Conservation (phyloP, 164 flowering plant genomes). For the Taxillus chinensis region DNA sequence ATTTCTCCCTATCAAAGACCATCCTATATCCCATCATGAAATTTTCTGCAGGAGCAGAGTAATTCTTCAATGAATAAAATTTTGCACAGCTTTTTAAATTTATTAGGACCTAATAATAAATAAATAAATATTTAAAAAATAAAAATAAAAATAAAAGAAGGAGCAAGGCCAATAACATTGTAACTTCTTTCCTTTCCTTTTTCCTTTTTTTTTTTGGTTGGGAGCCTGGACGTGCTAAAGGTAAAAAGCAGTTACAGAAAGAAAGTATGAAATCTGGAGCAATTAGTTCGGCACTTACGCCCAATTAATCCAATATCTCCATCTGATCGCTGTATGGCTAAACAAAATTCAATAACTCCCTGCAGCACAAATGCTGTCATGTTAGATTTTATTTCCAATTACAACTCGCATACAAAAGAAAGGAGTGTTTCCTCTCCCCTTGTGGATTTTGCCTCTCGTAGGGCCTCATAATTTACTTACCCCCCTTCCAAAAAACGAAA, state of each 20-base stretch:
- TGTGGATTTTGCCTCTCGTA: too few relatives aligned
- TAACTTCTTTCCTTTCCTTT: too few relatives aligned
- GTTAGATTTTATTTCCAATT: background rate
- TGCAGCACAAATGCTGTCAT: slow-evolving; percentile 22
- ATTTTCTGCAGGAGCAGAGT: slow-evolving; percentile 56
- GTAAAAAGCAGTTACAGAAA: too few relatives aligned
- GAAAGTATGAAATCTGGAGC: too few relatives aligned
- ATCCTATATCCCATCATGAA: slow-evolving; percentile 75
- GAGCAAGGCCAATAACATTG: too few relatives aligned
- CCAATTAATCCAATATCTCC: slow-evolving; percentile 62
- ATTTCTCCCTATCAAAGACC: slow-evolving; percentile 79
- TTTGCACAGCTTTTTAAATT: background rate
- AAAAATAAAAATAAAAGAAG: background rate
- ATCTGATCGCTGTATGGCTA: slow-evolving; percentile 57
- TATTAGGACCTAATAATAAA: too few relatives aligned
- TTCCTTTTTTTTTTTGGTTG: too few relatives aligned
- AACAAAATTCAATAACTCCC: slow-evolving; percentile 68
- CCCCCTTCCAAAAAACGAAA: too few relatives aligned
- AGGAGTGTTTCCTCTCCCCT: too few relatives aligned
- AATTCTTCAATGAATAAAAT: background rate
- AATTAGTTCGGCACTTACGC: slow-evolving; percentile 38
- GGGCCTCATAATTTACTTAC: too few relatives aligned
- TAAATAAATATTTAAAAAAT: too few relatives aligned
- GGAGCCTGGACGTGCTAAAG: too few relatives aligned
- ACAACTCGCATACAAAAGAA: background rate